Evolutionary conservation across 257 asterid species (phyloP).

Genomic region (Primulina eburnea): DNA sequence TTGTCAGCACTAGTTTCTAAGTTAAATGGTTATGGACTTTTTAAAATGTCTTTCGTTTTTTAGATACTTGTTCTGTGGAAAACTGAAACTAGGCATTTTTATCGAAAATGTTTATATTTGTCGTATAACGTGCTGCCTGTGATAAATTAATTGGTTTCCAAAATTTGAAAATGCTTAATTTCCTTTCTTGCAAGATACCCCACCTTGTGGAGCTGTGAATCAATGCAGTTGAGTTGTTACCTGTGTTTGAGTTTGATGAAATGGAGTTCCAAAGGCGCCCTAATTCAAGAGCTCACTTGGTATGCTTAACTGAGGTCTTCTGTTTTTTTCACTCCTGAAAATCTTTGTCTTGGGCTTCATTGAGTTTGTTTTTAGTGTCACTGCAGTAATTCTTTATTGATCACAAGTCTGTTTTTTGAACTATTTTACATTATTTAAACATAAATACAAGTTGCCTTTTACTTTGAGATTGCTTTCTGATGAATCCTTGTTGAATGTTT

Average conservation of each 20-base stretch:
- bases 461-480: constrained; percentile 11
- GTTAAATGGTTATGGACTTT: no score
- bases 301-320: constrained; percentile 25
- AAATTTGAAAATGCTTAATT: constrained; percentile 20
- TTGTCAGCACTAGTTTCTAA: no score
- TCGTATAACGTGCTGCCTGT: no score
- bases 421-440: background rate
- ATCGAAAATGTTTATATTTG: no score
- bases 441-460: constrained; percentile 17
- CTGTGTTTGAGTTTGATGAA: constrained; percentile 95
- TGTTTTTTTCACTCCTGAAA: background rate
- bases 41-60: no score
- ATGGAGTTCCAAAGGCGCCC: constrained; percentile 84
- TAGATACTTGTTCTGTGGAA: no score
- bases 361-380: no score
- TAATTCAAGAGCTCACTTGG: constrained; percentile 97
- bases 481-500: constrained; percentile 23
- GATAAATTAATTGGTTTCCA: no score
- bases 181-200: constrained; percentile 63
- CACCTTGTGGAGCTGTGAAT: constrained; percentile 94
- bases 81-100: no score
- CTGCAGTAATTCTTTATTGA: background rate
- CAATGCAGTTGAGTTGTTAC: constrained; percentile 87
- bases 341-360: background rate
- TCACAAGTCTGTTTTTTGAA: constrained; percentile 2